Evolutionary conservation across 768 basidiomycete species (phyloP).

Genomic region (Pisolithus sp.): DNA sequence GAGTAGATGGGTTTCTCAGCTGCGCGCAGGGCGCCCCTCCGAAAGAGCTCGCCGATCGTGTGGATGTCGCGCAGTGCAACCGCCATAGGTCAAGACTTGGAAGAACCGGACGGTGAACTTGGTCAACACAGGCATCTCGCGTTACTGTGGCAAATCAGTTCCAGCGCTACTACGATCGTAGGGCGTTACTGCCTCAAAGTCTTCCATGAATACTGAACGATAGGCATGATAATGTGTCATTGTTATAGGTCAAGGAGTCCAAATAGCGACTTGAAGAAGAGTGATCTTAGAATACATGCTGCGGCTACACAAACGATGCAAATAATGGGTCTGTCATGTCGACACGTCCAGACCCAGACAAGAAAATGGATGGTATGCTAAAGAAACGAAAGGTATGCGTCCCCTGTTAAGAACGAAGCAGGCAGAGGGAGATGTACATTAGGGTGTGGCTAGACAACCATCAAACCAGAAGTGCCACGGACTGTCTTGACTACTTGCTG

Average conservation of each 20-base stretch:
- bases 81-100: constrained; percentile 9
- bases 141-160: background rate
- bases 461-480: no score
- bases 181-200: no score
- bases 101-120: background rate
- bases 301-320: background rate
- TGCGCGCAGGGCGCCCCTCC: constrained; percentile 32
- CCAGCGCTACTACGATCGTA: no score
- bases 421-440: background rate
- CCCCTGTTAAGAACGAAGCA: background rate
- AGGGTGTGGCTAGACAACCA: background rate
- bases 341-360: background rate
- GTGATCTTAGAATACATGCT: background rate
- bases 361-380: background rate
- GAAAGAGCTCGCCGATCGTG: constrained; percentile 52
- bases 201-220: no score
- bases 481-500: background rate
- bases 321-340: no score
- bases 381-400: background rate
- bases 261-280: no score
- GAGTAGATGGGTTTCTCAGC: constrained; percentile 32
- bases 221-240: no score
- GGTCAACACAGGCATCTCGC: no score
- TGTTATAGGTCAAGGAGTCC: no score
- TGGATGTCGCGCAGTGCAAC: constrained; percentile 41